Evolutionary conservation across 2,329 filamentous ascomycete genomes (phyloP).

Genomic region (Periconia sp.): DNA sequence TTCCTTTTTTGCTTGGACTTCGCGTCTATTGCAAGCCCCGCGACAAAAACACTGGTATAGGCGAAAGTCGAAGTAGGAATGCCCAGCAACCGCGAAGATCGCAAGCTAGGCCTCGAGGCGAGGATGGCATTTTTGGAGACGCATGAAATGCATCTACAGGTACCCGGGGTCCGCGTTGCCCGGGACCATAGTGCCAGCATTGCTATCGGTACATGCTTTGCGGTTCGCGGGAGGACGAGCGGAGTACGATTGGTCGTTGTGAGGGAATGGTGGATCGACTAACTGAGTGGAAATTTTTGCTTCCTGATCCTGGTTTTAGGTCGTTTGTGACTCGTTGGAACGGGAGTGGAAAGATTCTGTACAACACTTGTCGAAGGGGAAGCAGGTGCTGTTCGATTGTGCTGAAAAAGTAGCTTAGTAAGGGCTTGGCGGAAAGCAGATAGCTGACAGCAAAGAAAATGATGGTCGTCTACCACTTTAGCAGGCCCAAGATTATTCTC

Average conservation of each 20-base stretch:
- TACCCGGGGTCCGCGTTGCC: constrained; percentile 61
- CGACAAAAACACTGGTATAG: constrained; percentile 69
- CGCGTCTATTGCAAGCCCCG: constrained; percentile 65
- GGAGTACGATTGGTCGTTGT: constrained; percentile 2
- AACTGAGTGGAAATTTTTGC: too few relatives aligned
- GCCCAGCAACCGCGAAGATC: constrained; percentile 55
- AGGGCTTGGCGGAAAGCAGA: background rate
- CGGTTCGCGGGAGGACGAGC: constrained; percentile 1
- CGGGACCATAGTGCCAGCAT: constrained; percentile 73
- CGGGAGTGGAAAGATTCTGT: too few relatives aligned
- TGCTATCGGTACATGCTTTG: constrained; percentile 41
- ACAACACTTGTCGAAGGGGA: background rate
- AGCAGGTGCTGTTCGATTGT: constrained; percentile 1
- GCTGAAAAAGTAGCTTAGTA: constrained; percentile 3
- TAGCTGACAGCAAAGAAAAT: too few relatives aligned
- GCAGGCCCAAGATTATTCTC: too few relatives aligned
- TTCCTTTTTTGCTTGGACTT: constrained; percentile 60
- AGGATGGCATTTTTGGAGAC: constrained; percentile 52
- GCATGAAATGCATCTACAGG: constrained; percentile 66
- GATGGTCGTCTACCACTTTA: too few relatives aligned
- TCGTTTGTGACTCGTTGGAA: too few relatives aligned
- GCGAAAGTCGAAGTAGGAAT: constrained; percentile 63
- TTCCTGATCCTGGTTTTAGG: too few relatives aligned
- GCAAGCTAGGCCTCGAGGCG: constrained; percentile 53
- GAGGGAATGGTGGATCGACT: background rate